These are phyloP conservation scores for Termitomyces sp. DNA, from an alignment of 768 basidiomycete genomes.

Conservation along the genomic window DNA sequence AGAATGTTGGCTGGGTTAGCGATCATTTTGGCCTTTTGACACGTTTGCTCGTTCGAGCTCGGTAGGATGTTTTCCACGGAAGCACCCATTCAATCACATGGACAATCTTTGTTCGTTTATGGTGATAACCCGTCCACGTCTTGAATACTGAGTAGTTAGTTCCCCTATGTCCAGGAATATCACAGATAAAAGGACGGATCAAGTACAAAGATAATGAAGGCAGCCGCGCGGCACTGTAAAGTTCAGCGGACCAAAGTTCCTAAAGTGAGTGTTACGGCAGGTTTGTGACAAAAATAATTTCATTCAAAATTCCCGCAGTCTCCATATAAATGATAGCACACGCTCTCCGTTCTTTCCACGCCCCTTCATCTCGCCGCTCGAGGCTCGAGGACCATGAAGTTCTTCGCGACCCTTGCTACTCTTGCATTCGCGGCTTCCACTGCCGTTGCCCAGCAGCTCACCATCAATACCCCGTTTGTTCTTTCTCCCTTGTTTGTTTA, in stretches of 20 bases:
- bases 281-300: conserved; percentile 18
- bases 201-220: conserved; percentile 16
- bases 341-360: conserved; percentile 21
- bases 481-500: background rate
- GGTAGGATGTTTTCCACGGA: conserved; percentile 11
- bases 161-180: background rate
- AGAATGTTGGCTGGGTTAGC: conserved; percentile 44
- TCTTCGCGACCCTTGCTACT: conserved; percentile 33
- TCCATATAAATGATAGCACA: conserved; percentile 17
- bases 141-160: background rate
- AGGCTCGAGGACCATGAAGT: conserved; percentile 39
- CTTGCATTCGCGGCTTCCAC: conserved; percentile 35
- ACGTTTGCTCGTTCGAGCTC: conserved; percentile 24
- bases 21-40: conserved; percentile 64
- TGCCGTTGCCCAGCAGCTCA: conserved; percentile 35
- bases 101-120: background rate
- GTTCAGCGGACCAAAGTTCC: background rate
- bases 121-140: background rate
- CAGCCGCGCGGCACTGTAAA: conserved; percentile 2
- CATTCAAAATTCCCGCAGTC: background rate
- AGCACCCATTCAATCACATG: conserved; percentile 2
- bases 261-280: conserved; percentile 18
- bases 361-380: conserved; percentile 18
- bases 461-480: conserved; percentile 71
- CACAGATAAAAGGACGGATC: background rate